Evolutionary conservation across 257 asterid genomes (phyloP), one percentile per base, ranked within the genome.

Genomic region (Haberlea rhodopensis): DNA sequence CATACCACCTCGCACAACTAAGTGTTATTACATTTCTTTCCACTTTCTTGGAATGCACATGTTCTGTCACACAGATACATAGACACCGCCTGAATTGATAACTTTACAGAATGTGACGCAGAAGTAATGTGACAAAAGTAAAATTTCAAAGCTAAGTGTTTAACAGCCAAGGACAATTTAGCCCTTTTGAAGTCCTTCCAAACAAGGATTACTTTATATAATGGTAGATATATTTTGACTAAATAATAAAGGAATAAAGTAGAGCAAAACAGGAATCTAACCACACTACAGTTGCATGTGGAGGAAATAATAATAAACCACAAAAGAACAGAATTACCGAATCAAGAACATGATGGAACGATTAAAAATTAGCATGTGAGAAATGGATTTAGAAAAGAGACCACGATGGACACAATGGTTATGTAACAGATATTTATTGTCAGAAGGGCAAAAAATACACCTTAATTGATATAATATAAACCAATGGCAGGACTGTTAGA

Each of bases 31-130:
- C 49, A 52, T 48, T 68, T 70, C 73, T 60, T 74, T 60, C 19
- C 54, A 29, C 62, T 74, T 79, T 82, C 77, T 68, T 64, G 71
- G 57, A 80, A 72, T 56, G 83, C 84, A 76, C 82, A 45, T 34
- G 15, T 13, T 11, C 48, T 32, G 11, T 32, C n/a, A 29, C 59
- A n/a, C 52, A 66, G 65, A 62, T 76, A 69, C 53, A 51, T 75
- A 70, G 76, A 67, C 73, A 78, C 76, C 84, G 71, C 62, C 71
- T 77, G 82, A 73, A 82, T 66, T 75, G 53, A 77, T 46, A 18
- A 29, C 83, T 81, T 76, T 60, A 66, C 76, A 80, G 40, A 73
- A 60, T 65, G 76, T 70, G 73, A 75, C 29, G 71, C 73, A 67
- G 53, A 57, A 34, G 52, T 10, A 68, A 48, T 32, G 59, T 27